Evolutionary conservation across 768 basidiomycete species (phyloP), one percentile per base, ranked within the genome.

Genomic region (Mycena vitilis): DNA sequence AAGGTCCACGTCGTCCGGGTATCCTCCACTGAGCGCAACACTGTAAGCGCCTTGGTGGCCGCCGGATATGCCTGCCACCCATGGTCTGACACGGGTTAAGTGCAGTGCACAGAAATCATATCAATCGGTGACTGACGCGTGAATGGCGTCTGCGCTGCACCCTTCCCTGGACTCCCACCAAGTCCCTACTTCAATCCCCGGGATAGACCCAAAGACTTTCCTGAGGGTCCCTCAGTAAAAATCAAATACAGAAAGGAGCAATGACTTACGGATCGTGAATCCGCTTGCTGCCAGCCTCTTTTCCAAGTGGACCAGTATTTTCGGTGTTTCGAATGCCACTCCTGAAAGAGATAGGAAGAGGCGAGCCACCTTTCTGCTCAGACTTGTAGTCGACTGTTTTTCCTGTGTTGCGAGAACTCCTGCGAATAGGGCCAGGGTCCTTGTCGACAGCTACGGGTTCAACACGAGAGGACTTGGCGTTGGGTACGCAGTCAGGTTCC

Each of bases 21-120:
- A 95, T 2, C 94, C 95, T 13, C 96, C 96, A 47, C 93, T 95
- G 4, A 97, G 86, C 3, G 92, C 95, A 16, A 98, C 87, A 49
- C 93, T 95, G 71, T 91, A 93, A 2, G 94, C 92, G 2, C 96
- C 95, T 7, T 90, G 68, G 0, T 80, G 80, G 4, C 90, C 78
- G 37, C 86, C 86, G 11, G 89, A 83, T 51, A 98, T 96, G 0
- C 96, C 96, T 42, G 87, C 92, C 8, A 97, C 95, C 83, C 87
- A 89, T 0, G 95, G 95, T 2, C 93, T 95, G 71, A 0, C 36
- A 23, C 54, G 16, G 30, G 40, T 61, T 57, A 20, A 70, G 67
- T 57, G 62, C 23, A 69, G 56, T 45, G 30, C n/a, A 37, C 25
- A 36, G 63, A 36, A 56, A 68, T 59, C 0, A 63, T 54, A 57